phyloP scores from a whole-genome alignment of 1,284 basidiomycete genomes.

The Cutaneotrichosporon dermatis region DNA sequence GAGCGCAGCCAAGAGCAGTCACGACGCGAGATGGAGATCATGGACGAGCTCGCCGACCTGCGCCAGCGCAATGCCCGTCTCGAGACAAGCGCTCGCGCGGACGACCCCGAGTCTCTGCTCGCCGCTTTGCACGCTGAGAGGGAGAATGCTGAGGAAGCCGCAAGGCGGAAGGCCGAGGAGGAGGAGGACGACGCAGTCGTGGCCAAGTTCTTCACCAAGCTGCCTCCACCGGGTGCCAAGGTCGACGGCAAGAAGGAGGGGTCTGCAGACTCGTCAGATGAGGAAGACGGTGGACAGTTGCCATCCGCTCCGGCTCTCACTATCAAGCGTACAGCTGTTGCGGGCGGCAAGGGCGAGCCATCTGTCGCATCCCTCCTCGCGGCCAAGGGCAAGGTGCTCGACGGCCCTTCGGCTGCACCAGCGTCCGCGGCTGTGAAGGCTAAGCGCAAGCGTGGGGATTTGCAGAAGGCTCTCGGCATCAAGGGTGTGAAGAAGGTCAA shows the following conservation, averaged over 20 bases:
- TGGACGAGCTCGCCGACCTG: constrained; percentile 94
- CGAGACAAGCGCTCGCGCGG: constrained; percentile 65
- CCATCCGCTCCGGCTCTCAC: constrained; percentile 51
- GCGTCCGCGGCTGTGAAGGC: constrained; percentile 44
- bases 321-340: constrained; percentile 62
- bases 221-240: constrained; percentile 33
- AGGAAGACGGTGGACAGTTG: too few species aligned
- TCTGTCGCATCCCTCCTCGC: constrained; percentile 65
- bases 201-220: constrained; percentile 75
- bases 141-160: constrained; percentile 54
- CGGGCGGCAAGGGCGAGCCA: constrained; percentile 53
- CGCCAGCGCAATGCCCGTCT: constrained; percentile 76
- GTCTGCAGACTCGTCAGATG: too few species aligned
- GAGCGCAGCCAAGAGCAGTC: constrained; percentile 88
- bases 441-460: constrained; percentile 55
- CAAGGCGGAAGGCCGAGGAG: constrained; percentile 57
- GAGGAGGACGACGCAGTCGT: constrained; percentile 91
- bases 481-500: constrained; percentile 54
- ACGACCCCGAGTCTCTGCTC: constrained; percentile 37
- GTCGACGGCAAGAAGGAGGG: too few species aligned
- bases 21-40: constrained; percentile 96
- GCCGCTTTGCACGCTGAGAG: constrained; percentile 38
- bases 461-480: constrained; percentile 53
- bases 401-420: constrained; percentile 24
- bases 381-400: constrained; percentile 61